Base-by-base conservation (phyloP, 2,329 filamentous ascomycete species). In the Fusarium proliferatum region DNA sequence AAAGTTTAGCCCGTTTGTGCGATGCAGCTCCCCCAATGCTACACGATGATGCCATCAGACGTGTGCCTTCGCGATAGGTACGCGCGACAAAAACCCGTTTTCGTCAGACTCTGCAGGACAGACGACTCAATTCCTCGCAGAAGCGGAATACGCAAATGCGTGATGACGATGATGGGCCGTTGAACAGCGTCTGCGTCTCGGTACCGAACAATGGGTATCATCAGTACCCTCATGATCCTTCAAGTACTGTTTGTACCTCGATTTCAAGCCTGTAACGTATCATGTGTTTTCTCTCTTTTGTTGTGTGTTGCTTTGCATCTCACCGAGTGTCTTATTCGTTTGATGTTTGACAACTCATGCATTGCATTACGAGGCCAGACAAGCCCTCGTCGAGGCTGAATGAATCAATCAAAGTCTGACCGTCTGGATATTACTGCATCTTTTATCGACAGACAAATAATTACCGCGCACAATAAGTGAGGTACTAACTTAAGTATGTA, bases 121-220 rank as follows among this genome's bases (percentile, higher is more conserved):
- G 42, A 28, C 51, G 68, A 51, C 41, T 63, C 42, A 46, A 71
- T 62, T 41, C 43, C 36, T 72, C 60, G 60, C 67, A 66, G 53
- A 51, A 23, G 45, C 43, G 43, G 48, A 70, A 60, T 53, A 43
- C 48, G 60, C 61, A 66, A 43, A 71, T 76, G 73, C 75, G 73
- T 63, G 66, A 77, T 77, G 75, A 77, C 75, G 75, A 73, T 73
- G 59, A 51, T 23, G 42, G 46, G 39, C 61, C 43, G 46, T 49
- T 66, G 61, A 62, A 60, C 72, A 49, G 68, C 65, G 64, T 51
- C 65, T 74, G 66, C 68, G 64, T 53, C 65, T 76, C 58, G 68
- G 64, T 75, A 75, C 75, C 73, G 51, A 59, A 67, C 61, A 65
- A 64, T 71, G 72, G 74, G 73, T 76, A 74, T 67, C 41, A 74